phyloP scores from a whole-genome alignment of 2,329 filamentous ascomycete species.

The Trichoderma atrobrunneum region DNA sequence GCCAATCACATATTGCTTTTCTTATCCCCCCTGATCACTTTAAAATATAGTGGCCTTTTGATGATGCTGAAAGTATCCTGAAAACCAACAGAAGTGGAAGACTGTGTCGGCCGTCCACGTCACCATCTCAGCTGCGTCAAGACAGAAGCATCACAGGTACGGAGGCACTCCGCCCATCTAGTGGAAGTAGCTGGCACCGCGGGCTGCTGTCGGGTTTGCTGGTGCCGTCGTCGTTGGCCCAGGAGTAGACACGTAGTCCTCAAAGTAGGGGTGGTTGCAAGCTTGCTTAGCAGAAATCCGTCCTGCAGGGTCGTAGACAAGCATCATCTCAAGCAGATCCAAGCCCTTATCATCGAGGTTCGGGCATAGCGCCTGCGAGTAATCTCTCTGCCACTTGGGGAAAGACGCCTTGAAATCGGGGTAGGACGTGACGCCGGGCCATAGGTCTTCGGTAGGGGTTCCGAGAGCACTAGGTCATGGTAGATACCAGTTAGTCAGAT shows the following conservation, averaged over 20 bases:
- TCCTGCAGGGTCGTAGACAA: slow-evolving; percentile 83
- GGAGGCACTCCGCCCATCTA: slow-evolving; percentile 30
- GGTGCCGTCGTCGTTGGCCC: slow-evolving; percentile 24
- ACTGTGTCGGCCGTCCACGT: background rate
- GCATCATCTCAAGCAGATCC: slow-evolving; percentile 65
- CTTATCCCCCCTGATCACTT: background rate
- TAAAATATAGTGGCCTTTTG: background rate
- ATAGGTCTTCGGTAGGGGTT: slow-evolving; percentile 76
- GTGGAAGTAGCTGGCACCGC: slow-evolving; percentile 38
- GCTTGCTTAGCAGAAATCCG: slow-evolving; percentile 88
- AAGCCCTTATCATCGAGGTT: slow-evolving; percentile 70
- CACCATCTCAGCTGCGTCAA: background rate
- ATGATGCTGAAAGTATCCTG: slow-evolving; percentile 24
- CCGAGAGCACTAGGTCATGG: slow-evolving; percentile 61
- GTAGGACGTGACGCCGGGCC: slow-evolving; percentile 92
- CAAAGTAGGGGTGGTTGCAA: slow-evolving; percentile 80
- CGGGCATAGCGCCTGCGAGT: slow-evolving; percentile 62
- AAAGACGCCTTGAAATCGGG: slow-evolving; percentile 92
- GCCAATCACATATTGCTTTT: background rate
- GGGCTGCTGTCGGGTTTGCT: slow-evolving; percentile 24
- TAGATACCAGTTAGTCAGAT: background rate
- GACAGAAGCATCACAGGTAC: slow-evolving; percentile 22
- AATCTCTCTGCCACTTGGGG: slow-evolving; percentile 81
- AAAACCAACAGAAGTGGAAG: slow-evolving; percentile 18
- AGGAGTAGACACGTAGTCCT: slow-evolving; percentile 36